Conservation (phyloP, 805 yeast genomes). For the Alloascoidea hylecoeti region DNA sequence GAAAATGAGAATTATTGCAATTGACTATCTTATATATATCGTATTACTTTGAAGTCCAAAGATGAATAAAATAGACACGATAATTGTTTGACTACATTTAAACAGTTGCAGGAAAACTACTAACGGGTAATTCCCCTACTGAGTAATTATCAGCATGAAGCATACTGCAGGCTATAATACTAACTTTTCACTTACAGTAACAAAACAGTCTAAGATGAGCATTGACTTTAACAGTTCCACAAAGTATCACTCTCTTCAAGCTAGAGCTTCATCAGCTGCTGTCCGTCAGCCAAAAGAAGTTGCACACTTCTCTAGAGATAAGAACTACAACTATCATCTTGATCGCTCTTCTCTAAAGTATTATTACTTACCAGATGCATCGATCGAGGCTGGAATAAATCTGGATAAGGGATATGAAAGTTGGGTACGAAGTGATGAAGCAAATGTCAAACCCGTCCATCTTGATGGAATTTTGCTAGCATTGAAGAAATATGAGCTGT, state of each 20-base stretch:
- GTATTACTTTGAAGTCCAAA: too few species aligned
- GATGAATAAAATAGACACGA: too few species aligned
- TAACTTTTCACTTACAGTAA: too few species aligned
- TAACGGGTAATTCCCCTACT: too few species aligned
- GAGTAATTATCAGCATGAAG: too few species aligned
- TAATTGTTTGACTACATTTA: too few species aligned
- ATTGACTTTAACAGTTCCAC: background rate
- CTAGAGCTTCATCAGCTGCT: constrained; percentile 48
- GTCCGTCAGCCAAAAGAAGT: constrained; percentile 81
- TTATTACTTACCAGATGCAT: constrained; percentile 69
- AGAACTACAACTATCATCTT: constrained; percentile 21
- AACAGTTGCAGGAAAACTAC: too few species aligned
- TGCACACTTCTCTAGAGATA: constrained; percentile 49
- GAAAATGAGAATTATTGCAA: too few species aligned
- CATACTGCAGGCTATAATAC: too few species aligned
- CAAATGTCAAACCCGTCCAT: constrained; percentile 32
- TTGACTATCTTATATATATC: too few species aligned
- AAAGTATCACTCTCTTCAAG: constrained; percentile 20
- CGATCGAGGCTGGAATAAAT: constrained; percentile 46
- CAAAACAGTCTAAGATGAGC: too few species aligned
- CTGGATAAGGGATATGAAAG: constrained; percentile 49
- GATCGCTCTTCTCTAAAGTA: constrained; percentile 48
- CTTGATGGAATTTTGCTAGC: constrained; percentile 45
- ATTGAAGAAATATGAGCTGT: constrained; percentile 39
- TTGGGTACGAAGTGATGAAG: constrained; percentile 40